Base-by-base conservation (phyloP, 2,329 filamentous ascomycete genomes). In the Colletotrichum tabaci region DNA sequence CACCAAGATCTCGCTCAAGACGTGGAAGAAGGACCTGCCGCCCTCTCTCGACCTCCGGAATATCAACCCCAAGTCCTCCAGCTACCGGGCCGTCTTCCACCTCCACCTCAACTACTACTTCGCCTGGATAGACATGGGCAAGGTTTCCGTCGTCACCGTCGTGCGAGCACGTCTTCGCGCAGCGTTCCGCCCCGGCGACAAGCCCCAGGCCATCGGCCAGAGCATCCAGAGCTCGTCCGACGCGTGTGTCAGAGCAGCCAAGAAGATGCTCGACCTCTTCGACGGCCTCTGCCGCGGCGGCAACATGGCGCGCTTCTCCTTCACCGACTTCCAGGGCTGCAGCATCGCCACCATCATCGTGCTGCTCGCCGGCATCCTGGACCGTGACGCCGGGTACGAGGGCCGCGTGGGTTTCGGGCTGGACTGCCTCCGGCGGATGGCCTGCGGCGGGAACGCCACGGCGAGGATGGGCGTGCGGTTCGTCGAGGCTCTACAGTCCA, bases 241-340 rank as follows among this genome's bases (percentile, higher is more conserved):
- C 16, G 70, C 75, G 9, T 82, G 80, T 40, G 74, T 75, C 61
- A 79, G 78, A 42, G 79, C 80, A 2, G 79, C 77, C 5, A 77
- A 74, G 23, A 81, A 81, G 58, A 73, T 79, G 18, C 75, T 82
- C 0, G 73, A 73, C 15, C 71, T 82, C 0, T 81, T 82, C 38
- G 79, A 81, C 53, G 76, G 66, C 3, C 58, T 82, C 18, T 74
- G 67, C 3, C 65, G 60, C 2, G 79, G 75, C 2, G 75, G 76
- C 3, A 81, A 81, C 10, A 77, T 79, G n/a, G 78, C 79, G 2
- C 76, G 78, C 0, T 82, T 82, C 58, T 82, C 81, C 0, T 82
- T 82, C 57, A 81, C 81, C 5, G 81, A 82, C 71, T 82, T 82
- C 26, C 81, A 82, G 61, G 81, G 79, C 15, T 82, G 81, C 67